Base-by-base conservation (phyloP, 2,329 filamentous ascomycete genomes). In the Penicillium sp. region DNA sequence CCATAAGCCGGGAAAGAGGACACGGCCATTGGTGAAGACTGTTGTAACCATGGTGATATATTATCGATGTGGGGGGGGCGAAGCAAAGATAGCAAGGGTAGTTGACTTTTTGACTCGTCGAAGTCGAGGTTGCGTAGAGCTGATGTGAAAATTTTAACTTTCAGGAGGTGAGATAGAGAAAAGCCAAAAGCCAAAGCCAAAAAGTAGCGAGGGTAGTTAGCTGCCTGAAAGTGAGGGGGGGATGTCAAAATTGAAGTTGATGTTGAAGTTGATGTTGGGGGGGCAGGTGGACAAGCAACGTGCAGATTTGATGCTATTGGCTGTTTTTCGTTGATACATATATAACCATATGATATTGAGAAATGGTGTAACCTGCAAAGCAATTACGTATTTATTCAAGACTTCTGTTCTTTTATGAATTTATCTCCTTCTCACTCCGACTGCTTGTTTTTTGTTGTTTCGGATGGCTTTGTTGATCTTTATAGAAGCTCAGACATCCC, bases 11-110 rank as follows among this genome's bases (percentile, higher is more conserved):
- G 55, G 27, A 27, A 17, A 62, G 54, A 71, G 67, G 47, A 73
- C 59, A 19, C 66, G 63, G 19, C 62, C 70, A 58, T 70, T 68
- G n/a, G 55, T 63, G 47, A 70, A 65, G 17, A 70, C 23, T 25
- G 53, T 65, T 27, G 59, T 65, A 9, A 15, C 21, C 38, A 58
- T 58, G 5, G 6, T 23, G 19, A 21, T 42, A 9, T 33, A 9
- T 33, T 19, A 12, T n/a, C 2, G 6, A 3, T 6, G 13, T 8
- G 8, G 17, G 2, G 8, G 17, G 2, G 4, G 17, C 1, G 13
- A 31, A 21, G 12, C 1, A 25, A 36, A 55, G n/a, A 4, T 17
- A 25, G 10, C 7, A 25, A 29, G 29, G 6, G 10, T n/a, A 17
- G 31, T 36, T n/a, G 19, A 35, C 1, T 25, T 12, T 4, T 45